Evolutionary conservation across 73 alveolate species (phyloP).

Genomic region (Paramecium sexaurelia): DNA sequence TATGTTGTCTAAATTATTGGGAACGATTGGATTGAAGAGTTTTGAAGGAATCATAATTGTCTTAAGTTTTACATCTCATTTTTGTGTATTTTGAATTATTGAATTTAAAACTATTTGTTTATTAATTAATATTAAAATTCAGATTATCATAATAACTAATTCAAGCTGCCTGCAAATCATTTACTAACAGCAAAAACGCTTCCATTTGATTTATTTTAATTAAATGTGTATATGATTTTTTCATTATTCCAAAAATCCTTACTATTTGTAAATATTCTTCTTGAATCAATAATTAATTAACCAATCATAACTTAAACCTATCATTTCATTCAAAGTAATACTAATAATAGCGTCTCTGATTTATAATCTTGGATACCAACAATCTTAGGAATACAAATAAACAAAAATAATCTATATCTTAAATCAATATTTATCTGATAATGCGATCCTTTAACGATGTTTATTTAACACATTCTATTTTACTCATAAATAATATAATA

Average conservation of each 20-base stretch:
- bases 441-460: no score
- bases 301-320: background rate
- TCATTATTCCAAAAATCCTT: background rate
- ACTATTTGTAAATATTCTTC: background rate
- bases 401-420: background rate
- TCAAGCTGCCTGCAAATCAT: background rate
- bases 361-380: background rate
- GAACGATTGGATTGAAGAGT: background rate
- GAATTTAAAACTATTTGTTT: background rate
- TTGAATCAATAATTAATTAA: background rate
- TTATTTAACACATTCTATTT: no score
- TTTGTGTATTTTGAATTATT: background rate
- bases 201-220: background rate
- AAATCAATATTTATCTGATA: background rate
- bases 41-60: background rate
- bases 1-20: background rate
- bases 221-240: background rate
- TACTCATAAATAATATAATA: no score
- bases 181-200: constrained; percentile 33
- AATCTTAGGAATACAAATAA: background rate
- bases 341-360: background rate
- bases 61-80: background rate
- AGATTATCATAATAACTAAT: background rate
- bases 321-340: background rate
- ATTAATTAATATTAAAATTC: background rate